Evolutionary conservation across 2,329 filamentous ascomycete genomes (phyloP), one percentile per base, ranked within the genome.

Genomic region (Thielaviopsis musarum): DNA sequence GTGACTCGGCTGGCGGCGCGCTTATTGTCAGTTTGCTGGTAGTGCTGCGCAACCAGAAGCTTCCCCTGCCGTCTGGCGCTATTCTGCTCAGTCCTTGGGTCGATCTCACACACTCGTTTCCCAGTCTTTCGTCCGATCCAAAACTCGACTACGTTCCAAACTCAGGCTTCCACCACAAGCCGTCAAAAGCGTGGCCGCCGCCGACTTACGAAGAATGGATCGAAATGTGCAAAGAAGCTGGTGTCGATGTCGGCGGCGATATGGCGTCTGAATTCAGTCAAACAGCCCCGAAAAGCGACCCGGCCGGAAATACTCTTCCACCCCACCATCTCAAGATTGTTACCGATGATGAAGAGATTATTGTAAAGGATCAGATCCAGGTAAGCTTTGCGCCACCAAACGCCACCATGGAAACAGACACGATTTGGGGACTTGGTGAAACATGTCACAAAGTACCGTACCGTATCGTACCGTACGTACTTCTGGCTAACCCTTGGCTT

Each of bases 41-140:
- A 30, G 80, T 83, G 1, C 71, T 97, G 62, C 83, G 93, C 63
- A 91, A 97, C 67, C 85, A 87, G 68, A 85, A 84, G 0, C 75
- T 95, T 15, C 87, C 91, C 5, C 71, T 96, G 26, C 93, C 93
- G 0, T 91, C 93, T 1, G 93, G 93, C 1, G 91, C 87, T 4
- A 84, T 97, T 52, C 75, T 97, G 49, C 87, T 97, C 57, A 95
- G 89, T 56, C 93, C 93, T 0, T 98, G 93, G 93, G 90, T 91
- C 9, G 93, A 98, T 69, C 73, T 97, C 58, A 95, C 89, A 0
- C 91, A 97, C 69, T 96, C 91, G 0, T 97, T 97, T 64, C 93
- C 93, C 0, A 96, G 91, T 64, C 79, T 95, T n/a, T 79, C 81
- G 1, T 80, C 76, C 5, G 81, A 89, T 49, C 83, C 81, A 56